phyloP scores from a whole-genome alignment of 768 basidiomycete genomes.

The Hygrocybe punicea region DNA sequence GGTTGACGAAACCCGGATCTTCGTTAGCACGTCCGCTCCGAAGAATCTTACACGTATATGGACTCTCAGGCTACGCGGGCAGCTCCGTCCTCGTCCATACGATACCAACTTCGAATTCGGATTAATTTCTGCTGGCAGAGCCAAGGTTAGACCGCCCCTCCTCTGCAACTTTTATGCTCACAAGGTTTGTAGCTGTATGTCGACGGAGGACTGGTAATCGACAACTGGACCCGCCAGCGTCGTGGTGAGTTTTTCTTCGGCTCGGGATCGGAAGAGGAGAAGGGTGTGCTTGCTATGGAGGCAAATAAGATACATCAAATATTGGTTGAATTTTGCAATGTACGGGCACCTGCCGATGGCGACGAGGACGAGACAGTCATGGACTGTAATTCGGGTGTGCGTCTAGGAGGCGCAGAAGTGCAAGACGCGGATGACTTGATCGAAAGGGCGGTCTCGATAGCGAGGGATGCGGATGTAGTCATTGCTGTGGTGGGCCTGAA shows the following conservation, averaged over 20 bases:
- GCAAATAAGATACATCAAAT: constrained; percentile 42
- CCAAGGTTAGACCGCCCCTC: too few species aligned
- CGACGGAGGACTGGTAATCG: constrained; percentile 44
- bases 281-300: constrained; percentile 27
- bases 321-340: constrained; percentile 37
- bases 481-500: constrained; percentile 55
- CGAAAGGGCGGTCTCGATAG: constrained; percentile 38
- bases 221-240: constrained; percentile 41
- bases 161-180: too few species aligned
- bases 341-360: constrained; percentile 33
- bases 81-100: too few species aligned
- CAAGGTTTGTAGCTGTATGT: constrained; percentile 32
- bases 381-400: constrained; percentile 23
- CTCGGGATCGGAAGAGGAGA: constrained; percentile 35
- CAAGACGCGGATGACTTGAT: constrained; percentile 42
- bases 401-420: constrained; percentile 34
- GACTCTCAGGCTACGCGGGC: too few species aligned
- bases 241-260: constrained; percentile 44
- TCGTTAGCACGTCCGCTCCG: too few species aligned
- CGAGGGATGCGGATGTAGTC: constrained; percentile 39
- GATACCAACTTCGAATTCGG: too few species aligned
- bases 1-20: too few species aligned
- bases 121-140: too few species aligned
- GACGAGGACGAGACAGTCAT: constrained; percentile 2
- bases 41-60: too few species aligned